Base-by-base conservation (phyloP, 2,329 filamentous ascomycete genomes). In the Apiospora saccharicola region DNA sequence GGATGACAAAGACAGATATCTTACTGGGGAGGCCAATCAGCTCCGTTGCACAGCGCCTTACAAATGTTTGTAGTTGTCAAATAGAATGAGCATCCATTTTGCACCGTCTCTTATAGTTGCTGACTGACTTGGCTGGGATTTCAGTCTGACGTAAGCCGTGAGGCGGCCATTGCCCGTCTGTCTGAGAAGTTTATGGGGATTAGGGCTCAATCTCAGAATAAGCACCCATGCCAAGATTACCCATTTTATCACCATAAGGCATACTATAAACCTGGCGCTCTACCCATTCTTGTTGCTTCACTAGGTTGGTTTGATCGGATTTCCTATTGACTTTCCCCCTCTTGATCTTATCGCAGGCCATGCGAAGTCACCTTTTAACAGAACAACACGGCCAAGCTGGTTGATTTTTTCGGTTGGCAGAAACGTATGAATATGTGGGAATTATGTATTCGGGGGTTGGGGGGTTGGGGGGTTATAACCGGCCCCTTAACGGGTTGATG, bases 1-100 rank as follows among this genome's bases (percentile, higher is more conserved):
- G 43, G 16, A 49, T 64, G 34, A 41, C 57, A 22, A 64, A 41
- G 34, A 64, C 57, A 41, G 34, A 64, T 34, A 64, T 64, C 57
- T 41, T 13, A 34, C n/a, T n/a, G 41, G 57, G 41, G 51, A 34
- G 57, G 19, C 34, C 34, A 24, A 13, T n/a, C 19, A 41, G 57
- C 57, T 10, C 57, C n/a, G 57, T 12, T 41, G 34, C 19, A 13
- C 57, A 14, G 34, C 19, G 57, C 34, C 30, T 64, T 30, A 3
- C 14, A 64, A 64, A 64, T 34, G 34, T 6, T 41, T 41, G 16
- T 64, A 19, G 30, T 37, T 41, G 34, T 41, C 19, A 64, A 41
- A 64, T 64, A 64, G 57, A 64, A n/a, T 64, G 19, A 41, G 34
- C 22, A 64, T 64, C 34, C 22, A 34, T 37, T 61, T 34, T 22